Conservation (phyloP, 805 yeast genomes). For the Metschnikowia picachoensis region DNA sequence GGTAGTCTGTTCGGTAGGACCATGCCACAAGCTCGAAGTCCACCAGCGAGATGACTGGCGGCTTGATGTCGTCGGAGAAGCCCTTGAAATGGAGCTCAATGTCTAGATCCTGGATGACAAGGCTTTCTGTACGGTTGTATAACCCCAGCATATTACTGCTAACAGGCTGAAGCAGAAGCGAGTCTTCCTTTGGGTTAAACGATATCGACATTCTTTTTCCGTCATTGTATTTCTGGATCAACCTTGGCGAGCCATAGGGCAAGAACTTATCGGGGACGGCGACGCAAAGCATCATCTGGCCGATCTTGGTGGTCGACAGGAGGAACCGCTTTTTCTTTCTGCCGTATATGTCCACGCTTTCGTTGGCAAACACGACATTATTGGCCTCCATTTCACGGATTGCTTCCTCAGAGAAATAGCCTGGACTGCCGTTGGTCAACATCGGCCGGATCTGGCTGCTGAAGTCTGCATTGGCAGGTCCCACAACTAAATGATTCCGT, state of each 20-base stretch:
- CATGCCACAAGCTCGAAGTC: slow-evolving; percentile 38
- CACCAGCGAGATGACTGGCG: slow-evolving; percentile 33
- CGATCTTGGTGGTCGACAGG: slow-evolving; percentile 31
- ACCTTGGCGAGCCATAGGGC: slow-evolving; percentile 35
- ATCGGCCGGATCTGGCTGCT: slow-evolving; percentile 5
- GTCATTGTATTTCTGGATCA: slow-evolving; percentile 35
- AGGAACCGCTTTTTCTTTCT: slow-evolving; percentile 37
- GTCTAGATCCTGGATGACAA: slow-evolving; percentile 22
- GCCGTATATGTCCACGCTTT: slow-evolving; percentile 24
- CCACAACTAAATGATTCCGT: slow-evolving; percentile 24
- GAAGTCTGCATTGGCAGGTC: neutral
- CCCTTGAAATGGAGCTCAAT: slow-evolving; percentile 28
- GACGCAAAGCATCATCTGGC: slow-evolving; percentile 31
- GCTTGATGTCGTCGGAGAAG: slow-evolving; percentile 20
- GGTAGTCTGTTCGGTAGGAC: slow-evolving; percentile 39
- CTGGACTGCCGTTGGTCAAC: neutral
- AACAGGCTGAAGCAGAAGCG: slow-evolving; percentile 8
- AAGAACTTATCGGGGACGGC: slow-evolving; percentile 32
- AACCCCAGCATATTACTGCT: slow-evolving; percentile 27
- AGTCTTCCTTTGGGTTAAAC: neutral
- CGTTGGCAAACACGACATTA: slow-evolving; percentile 14
- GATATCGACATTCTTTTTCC: slow-evolving; percentile 11
- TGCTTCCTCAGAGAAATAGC: neutral
- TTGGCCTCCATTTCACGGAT: slow-evolving; percentile 4
- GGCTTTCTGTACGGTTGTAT: slow-evolving; percentile 27